These are phyloP conservation scores for Chenopodium formosanum DNA, from an alignment of 148 eudicot genomes.

Conservation along the genomic window DNA sequence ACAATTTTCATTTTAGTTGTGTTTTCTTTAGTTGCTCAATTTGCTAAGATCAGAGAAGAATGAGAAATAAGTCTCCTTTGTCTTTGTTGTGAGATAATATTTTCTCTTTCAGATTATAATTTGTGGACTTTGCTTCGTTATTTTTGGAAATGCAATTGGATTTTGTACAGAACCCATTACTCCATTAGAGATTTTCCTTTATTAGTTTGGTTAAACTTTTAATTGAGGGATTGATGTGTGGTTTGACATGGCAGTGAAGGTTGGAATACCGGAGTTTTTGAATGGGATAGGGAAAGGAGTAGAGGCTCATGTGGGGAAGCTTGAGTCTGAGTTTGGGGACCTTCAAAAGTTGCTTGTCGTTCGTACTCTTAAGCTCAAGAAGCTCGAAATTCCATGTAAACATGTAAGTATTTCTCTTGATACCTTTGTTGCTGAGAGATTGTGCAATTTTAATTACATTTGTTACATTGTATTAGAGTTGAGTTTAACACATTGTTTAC, in stretches of 20 bases:
- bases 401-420: conserved; percentile 42
- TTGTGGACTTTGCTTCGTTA: neutral
- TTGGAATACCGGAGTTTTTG: conserved; percentile 80
- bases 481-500: neutral
- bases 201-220: neutral
- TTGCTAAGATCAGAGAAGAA: neutral
- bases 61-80: neutral
- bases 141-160: neutral
- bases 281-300: conserved; percentile 72
- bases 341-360: conserved; percentile 67
- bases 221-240: neutral
- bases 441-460: neutral
- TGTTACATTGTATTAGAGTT: neutral
- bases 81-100: neutral
- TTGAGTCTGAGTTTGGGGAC: conserved; percentile 78
- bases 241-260: conserved; percentile 54
- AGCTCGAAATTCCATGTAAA: conserved; percentile 74
- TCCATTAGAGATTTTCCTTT: neutral
- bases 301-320: conserved; percentile 66
- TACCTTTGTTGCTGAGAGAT: neutral
- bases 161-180: neutral
- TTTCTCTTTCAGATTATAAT: neutral
- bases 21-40: neutral
- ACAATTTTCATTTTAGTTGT: neutral
- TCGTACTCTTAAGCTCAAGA: conserved; percentile 80